Conservation (phyloP, 2,329 filamentous ascomycete species). For the Alternaria infectoria region DNA sequence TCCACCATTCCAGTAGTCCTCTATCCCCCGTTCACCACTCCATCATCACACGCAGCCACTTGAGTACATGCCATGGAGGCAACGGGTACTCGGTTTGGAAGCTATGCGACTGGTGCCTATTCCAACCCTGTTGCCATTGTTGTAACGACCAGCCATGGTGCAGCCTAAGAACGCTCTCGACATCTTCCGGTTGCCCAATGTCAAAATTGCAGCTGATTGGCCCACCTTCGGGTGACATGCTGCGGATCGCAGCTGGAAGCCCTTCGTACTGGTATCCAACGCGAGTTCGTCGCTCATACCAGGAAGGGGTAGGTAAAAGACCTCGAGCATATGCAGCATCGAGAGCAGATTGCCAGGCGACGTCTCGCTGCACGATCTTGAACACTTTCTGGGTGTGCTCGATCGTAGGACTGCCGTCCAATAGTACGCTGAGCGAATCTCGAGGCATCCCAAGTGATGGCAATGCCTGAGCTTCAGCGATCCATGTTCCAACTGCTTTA, state of each 20-base stretch:
- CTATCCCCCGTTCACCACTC: not conserved
- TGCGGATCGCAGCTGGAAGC: not conserved
- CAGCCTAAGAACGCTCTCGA: not conserved
- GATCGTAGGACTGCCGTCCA: not conserved
- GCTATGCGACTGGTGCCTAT: not conserved
- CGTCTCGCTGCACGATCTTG: not conserved
- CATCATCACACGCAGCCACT: not conserved
- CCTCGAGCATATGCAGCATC: not conserved
- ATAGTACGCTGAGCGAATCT: not conserved
- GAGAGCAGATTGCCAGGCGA: not conserved
- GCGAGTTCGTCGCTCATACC: not conserved
- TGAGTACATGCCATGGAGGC: not conserved
- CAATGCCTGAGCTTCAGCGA: not conserved
- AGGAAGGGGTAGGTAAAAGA: not conserved
- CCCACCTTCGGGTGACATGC: not conserved
- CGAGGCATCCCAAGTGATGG: not conserved
- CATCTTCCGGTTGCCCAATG: not conserved
- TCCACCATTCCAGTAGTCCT: too few relatives aligned
- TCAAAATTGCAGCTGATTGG: not conserved
- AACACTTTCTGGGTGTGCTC: fast-evolving
- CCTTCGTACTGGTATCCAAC: not conserved
- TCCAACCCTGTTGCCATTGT: not conserved
- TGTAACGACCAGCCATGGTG: not conserved
- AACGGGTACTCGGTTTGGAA: not conserved
- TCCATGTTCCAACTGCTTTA: not conserved